phyloP scores from a whole-genome alignment of 2,329 filamentous ascomycete genomes.

The Coleophoma crateriformis region DNA sequence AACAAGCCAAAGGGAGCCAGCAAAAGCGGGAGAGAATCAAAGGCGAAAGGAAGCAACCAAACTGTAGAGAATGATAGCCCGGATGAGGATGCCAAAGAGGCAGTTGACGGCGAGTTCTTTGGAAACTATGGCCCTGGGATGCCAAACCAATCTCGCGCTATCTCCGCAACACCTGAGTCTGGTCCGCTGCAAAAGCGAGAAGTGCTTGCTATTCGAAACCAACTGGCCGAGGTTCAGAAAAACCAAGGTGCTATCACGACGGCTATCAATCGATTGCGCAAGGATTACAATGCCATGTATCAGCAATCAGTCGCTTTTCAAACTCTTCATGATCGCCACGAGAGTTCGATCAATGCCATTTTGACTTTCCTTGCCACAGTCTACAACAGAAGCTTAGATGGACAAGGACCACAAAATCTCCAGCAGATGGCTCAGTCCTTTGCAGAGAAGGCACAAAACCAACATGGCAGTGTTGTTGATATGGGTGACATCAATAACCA shows the following conservation, averaged over 20 bases:
- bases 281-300: conserved; percentile 83
- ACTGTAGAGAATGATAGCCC: conserved; percentile 63
- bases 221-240: conserved; percentile 75
- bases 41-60: conserved; percentile 47
- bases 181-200: conserved; percentile 62
- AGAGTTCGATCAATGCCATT: conserved; percentile 98
- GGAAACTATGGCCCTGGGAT: conserved; percentile 34
- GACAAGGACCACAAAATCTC: conserved; percentile 72
- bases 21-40: conserved; percentile 47
- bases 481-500: conserved; percentile 46
- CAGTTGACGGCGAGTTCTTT: conserved; percentile 26
- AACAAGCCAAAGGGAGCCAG: conserved; percentile 83
- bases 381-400: conserved; percentile 88
- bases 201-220: conserved; percentile 68
- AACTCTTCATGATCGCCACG: conserved; percentile 88
- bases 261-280: conserved; percentile 73
- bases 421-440: conserved; percentile 63
- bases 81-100: conserved; percentile 56
- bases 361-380: conserved; percentile 95
- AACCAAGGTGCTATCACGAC: conserved; percentile 83
- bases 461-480: conserved; percentile 55
- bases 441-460: conserved; percentile 51
- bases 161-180: conserved; percentile 26
- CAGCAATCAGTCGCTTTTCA: conserved; percentile 87
- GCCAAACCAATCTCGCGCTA: conserved; percentile 30